These are phyloP conservation scores for Flaveria linearis DNA, from an alignment of 129 eudicot species.

Conservation along the genomic window DNA sequence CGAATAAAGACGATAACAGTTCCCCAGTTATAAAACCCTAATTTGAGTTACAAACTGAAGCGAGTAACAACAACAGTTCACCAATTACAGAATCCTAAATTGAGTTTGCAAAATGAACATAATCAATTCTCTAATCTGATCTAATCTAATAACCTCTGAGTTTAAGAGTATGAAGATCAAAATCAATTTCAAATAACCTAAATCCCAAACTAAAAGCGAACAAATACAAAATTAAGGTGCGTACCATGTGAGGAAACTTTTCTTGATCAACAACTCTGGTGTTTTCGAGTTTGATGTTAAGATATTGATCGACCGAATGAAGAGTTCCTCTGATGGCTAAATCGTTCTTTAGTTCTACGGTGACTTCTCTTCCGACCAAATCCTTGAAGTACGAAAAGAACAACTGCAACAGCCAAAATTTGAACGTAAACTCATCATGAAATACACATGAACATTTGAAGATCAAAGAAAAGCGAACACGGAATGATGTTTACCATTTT, in stretches of 20 bases:
- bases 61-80: too few relatives aligned
- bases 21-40: too few relatives aligned
- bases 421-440: not conserved
- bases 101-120: too few relatives aligned
- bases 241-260: conserved; percentile 96
- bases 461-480: too few relatives aligned
- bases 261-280: conserved; percentile 97
- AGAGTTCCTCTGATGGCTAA: conserved; percentile 90
- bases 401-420: conserved; percentile 53
- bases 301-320: conserved; percentile 93
- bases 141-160: not conserved
- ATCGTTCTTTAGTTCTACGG: conserved; percentile 92
- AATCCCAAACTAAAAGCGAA: not conserved
- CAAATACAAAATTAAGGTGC: not conserved
- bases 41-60: too few relatives aligned
- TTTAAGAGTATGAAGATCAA: not conserved
- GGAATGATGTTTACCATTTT: too few relatives aligned
- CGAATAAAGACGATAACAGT: too few relatives aligned
- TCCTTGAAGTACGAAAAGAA: conserved; percentile 98
- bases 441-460: too few relatives aligned
- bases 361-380: conserved; percentile 90
- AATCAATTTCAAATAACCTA: conserved; percentile 3
- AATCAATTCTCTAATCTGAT: too few relatives aligned
- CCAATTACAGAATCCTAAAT: too few relatives aligned
- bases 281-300: conserved; percentile 92